Conservation (phyloP, 1,284 basidiomycete genomes). For the Sanghuangporus weigelae region DNA sequence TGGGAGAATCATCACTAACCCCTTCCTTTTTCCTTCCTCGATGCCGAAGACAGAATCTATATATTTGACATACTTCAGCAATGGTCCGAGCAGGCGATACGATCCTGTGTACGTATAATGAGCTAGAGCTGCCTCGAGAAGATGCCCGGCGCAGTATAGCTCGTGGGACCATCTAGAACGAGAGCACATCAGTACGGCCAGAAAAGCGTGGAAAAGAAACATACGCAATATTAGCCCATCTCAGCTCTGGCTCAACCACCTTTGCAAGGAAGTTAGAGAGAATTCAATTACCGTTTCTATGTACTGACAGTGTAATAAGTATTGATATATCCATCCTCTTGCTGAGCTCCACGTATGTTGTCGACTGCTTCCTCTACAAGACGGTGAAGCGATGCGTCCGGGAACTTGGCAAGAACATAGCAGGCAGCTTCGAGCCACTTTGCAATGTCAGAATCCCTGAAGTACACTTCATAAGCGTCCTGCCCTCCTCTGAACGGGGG, state of each 20-base stretch:
- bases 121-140: constrained; percentile 23
- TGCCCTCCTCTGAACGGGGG: background rate
- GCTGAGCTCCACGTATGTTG: constrained; percentile 22
- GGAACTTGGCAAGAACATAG: constrained; percentile 15
- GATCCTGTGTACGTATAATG: constrained; percentile 21
- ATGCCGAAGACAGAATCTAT: constrained; percentile 21
- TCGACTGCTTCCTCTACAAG: constrained; percentile 23
- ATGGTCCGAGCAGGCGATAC: constrained; percentile 16
- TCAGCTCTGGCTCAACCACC: constrained; percentile 23
- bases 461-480: background rate
- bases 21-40: constrained; percentile 19
- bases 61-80: constrained; percentile 21
- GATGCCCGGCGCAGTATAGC: constrained; percentile 23
- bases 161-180: constrained; percentile 23
- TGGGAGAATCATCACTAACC: constrained; percentile 10
- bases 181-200: background rate
- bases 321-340: constrained; percentile 24
- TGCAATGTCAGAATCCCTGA: constrained; percentile 23
- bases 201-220: background rate
- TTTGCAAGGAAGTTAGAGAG: background rate
- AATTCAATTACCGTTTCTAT: background rate
- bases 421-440: constrained; percentile 25
- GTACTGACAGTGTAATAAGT: constrained; percentile 22
- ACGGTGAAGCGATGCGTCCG: constrained; percentile 11
- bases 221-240: constrained; percentile 24